Base-by-base conservation (phyloP, 768 basidiomycete genomes). In the Tricholoma sp. region DNA sequence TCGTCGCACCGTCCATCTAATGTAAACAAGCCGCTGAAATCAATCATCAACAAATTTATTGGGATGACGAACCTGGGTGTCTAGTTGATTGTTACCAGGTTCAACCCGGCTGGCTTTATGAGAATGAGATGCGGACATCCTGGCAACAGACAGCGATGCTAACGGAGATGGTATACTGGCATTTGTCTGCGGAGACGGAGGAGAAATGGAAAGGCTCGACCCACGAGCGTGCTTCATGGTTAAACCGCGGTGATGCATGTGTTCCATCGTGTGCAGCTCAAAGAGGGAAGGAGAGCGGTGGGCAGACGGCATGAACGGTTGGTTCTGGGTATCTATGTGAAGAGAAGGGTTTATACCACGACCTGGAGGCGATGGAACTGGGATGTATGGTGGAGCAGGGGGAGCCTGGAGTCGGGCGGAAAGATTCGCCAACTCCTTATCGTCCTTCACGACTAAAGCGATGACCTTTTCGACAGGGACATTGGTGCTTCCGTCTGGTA, bases 401-500 rank as follows among this genome's bases (percentile, higher is more conserved):
- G 70, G 69, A 7, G 61, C 57, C 9, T 70, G 69, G 2, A 60
- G 41, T 41, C 61, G 55, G 15, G 55, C 55, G 28, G 59, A 45
- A 53, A 70, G 50, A 11, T 62, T 52, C 2, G 66, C 60, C 20
- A 73, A 65, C 57, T 74, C 72, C 34, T 62, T 54, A 33, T 61
- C 55, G 52, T 91, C 86, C 63, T 88, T 86, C 10, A 87, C 89
- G 12, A 92, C 79, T 34, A 92, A 76, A 1, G 88, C 91, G 54
- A 94, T 93, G 12, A 72, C 64, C 57, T 74, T 68, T 56, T 73
- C 73, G 11, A 74, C 67, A 4, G 70, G 72, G 11, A 73, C 66
- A 44, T 84, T 83, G 59, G 85, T 83, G 2, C 85, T 73, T 36
- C 90, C 89, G 45, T 88, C 85, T 29, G 76, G 75, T 64, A 92